Base-by-base conservation (phyloP, 1,284 basidiomycete species). In the Phaffia rhodozyma region DNA sequence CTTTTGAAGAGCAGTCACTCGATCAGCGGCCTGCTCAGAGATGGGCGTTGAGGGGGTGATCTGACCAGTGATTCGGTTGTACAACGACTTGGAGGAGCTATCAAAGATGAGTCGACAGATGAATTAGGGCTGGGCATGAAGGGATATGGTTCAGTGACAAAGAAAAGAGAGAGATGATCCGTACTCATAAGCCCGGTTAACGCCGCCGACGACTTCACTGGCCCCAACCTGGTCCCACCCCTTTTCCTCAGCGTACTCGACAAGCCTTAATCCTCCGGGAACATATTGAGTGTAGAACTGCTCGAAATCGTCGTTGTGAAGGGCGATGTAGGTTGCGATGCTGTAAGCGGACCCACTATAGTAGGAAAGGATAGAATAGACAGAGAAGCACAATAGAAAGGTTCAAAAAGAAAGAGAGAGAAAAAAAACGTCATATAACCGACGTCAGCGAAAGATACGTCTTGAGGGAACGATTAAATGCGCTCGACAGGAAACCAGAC, bases 191-290 rank as follows among this genome's bases (percentile, higher is more conserved):
- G 38, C 38, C 16, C 38, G 38, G 38, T 43, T 43, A 2, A 16
- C 38, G 38, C 38, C 38, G 38, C 9, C 20, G 9, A 53, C 18
- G 11, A 60, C 58, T 51, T 60, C 58, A 25, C 29, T 55, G 21
- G 50, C 49, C 20, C 72, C 75, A 62, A 75, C 69, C 20, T 69
- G 67, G 69, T 91, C 86, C 86, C 87, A 89, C 29, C 84, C 80
- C 69, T 85, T 78, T 55, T 83, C 80, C 73, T 93, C 89, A 7
- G 86, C 86, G 71, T 84, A 88, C 66, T 91, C 85, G 49, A 93
- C 80, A 72, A 94, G 80, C 27, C 79, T 72, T 69, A 87, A 82
- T 53, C 86, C 92, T 30, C 77, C 74, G 3, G 80, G 81, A 52
- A 83, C 73, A 63, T 74, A 75, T 64, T 76, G 71, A 55, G 74